Base-by-base conservation (phyloP, 78 protist species). In the Goniomonas avonlea region DNA sequence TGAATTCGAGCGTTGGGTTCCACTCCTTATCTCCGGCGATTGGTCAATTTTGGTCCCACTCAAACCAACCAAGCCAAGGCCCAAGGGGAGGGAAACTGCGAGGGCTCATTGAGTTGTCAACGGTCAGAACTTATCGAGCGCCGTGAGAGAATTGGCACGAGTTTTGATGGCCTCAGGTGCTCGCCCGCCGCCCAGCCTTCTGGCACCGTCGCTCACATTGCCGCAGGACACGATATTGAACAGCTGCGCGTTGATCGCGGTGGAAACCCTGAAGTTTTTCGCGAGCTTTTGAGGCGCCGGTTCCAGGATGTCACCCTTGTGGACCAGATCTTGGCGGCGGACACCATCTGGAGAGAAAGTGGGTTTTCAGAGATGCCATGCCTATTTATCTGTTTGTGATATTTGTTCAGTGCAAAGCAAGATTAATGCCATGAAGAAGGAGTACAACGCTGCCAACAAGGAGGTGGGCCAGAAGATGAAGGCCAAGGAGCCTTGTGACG, bases 201-300 rank as follows among this genome's bases (percentile, higher is more conserved):
- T n/a, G n/a, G n/a, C n/a, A n/a, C n/a, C n/a, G n/a, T n/a, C n/a
- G n/a, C n/a, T n/a, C n/a, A n/a, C n/a, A n/a, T n/a, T n/a, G n/a
- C n/a, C n/a, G n/a, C n/a, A n/a, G n/a, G n/a, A n/a, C n/a, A n/a
- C 29, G 99, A 96, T 80, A 92, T 97, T 73, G 45, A 43, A 31
- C 56, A 79, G 25, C 86, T 97, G 77, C 92, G 98, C 18, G 88
- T 76, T 5, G 86, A 87, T 17, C 68, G 84, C 79, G 95, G 91
- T 32, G 96, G 94, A 45, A 76, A 91, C 70, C 95, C 94, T 56
- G 97, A 93, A 20, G 11, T 68, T n/a, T 74, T 97, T 34, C 80
- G 91, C 18, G 94, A 94, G 86, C 89, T 94, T 47, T 97, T 94
- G 90, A 58, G 91, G 8, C 66, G 88, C 34, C 82, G 99, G 39